Conservation (phyloP, 2,329 filamentous ascomycete species). For the Phialophora verrucosa region DNA sequence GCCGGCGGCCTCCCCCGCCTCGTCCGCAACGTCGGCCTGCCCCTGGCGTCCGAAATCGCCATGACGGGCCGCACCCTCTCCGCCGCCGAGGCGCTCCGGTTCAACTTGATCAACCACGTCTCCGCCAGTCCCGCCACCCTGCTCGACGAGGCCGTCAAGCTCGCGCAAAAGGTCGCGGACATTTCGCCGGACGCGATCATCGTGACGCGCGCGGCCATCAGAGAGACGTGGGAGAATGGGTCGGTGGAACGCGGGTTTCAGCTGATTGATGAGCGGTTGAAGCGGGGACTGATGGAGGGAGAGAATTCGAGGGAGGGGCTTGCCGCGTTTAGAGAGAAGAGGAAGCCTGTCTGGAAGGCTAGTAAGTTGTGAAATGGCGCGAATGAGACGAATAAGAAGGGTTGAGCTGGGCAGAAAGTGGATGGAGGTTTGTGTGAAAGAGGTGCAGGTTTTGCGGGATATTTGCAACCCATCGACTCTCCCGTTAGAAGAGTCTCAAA, state of each 20-base stretch:
- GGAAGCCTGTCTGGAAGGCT: slow-evolving; percentile 69
- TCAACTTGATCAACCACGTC: slow-evolving; percentile 67
- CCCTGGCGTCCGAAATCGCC: slow-evolving; percentile 73
- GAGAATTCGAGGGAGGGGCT: slow-evolving; percentile 79
- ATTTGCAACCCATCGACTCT: background rate
- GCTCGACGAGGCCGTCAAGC: slow-evolving; percentile 40
- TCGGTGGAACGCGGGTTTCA: slow-evolving; percentile 68
- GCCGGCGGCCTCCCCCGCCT: slow-evolving; percentile 74
- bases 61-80: slow-evolving; percentile 66
- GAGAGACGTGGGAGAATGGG: slow-evolving; percentile 73
- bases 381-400: background rate
- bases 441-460: background rate
- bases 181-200: slow-evolving; percentile 79
- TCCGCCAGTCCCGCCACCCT: slow-evolving; percentile 38
- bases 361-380: slow-evolving; percentile 49
- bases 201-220: slow-evolving; percentile 72
- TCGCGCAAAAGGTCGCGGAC: slow-evolving; percentile 66
- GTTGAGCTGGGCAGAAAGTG: background rate
- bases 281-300: slow-evolving; percentile 30
- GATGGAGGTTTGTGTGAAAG: background rate
- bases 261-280: slow-evolving; percentile 42
- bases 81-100: slow-evolving; percentile 65
- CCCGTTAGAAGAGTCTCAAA: background rate
- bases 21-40: slow-evolving; percentile 68
- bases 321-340: slow-evolving; percentile 76